Conservation (phyloP, 208 protist species). For the Leishmania braziliensis region DNA sequence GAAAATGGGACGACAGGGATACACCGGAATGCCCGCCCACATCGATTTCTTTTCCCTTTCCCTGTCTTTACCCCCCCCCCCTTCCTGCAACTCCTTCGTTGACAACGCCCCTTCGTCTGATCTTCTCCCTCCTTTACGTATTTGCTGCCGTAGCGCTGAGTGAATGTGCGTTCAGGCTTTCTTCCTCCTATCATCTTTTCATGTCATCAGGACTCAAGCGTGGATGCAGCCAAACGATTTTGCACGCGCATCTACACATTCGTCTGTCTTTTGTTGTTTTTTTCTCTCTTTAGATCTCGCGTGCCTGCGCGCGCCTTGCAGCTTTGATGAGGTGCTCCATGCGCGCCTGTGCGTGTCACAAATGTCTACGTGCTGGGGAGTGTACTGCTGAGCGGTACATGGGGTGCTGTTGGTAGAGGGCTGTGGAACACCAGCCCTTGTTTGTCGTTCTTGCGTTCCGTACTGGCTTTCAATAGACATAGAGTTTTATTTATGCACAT, state of each 20-base stretch:
- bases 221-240: not conserved
- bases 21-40: not conserved
- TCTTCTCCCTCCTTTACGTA: not conserved
- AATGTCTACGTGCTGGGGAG: not conserved
- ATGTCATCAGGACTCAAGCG: not conserved
- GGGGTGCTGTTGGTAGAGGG: not conserved
- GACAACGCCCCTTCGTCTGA: not conserved
- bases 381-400: not conserved
- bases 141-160: not conserved
- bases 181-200: not conserved
- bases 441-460: not conserved
- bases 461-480: conserved; percentile 1
- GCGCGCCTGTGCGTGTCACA: not conserved
- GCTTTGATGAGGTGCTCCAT: not conserved
- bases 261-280: not conserved
- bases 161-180: not conserved
- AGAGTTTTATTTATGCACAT: conserved; percentile 13
- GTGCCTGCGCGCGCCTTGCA: not conserved
- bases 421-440: not conserved
- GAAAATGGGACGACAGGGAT: too few species aligned
- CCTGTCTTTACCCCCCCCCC: not conserved
- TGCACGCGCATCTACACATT: not conserved
- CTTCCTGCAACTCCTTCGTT: not conserved
- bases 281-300: not conserved
- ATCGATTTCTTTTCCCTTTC: not conserved